Evolutionary conservation across 176 grass and related monocot species (phyloP), one percentile per base, ranked within the genome.

Genomic region (Oryza meyeriana): DNA sequence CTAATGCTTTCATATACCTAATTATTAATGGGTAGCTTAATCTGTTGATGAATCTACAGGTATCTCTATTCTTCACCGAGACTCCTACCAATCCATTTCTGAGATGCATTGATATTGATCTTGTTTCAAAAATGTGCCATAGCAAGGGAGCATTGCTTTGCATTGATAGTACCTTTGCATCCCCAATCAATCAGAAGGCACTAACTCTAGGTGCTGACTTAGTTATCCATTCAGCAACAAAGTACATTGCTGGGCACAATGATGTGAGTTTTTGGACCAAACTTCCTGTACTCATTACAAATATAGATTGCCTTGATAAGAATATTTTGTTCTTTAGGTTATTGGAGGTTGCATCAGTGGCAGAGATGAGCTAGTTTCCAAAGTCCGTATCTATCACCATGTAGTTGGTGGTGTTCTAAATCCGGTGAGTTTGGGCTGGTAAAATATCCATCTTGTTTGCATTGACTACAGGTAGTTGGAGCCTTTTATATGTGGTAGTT

Each of bases 1-100:
- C 26, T 4, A 29, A 22, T 84, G 10, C 74, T 77, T 7, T 2
- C 1, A 31, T 66, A 75, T 35, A 30, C 18, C 16, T 75, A 61
- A 85, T 71, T 16, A 48, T 71, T 20, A 64, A 72, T 29, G 62
- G 35, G 75, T 16, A 63, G 11, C 24, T 31, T 81, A 66, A 78
- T 71, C 59, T 68, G n/a, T 28, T 70, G 27, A 22, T 73, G 8
- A 67, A 59, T 30, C 17, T 88, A 28, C 83, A 99, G 96, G 96
- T 99, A 77, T 91, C 93, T 77, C 85, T 99, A 52, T 95, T 99
- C 74, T 99, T 99, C 85, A 93, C 96, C 0, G 96, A 99, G 85
- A 95, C 96, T 78, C 96, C 96, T 85, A 99, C 96, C 32, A 99
- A 99, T 89, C 96, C 96, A 83, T 99, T 99, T 86, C 91, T 99